A percentile compares a stretch with the other conserved stretches of the same genome.
These are phyloP conservation scores for Tetracentron sinense DNA, from an alignment of 164 flowering plant species.

Conservation along the genomic window DNA sequence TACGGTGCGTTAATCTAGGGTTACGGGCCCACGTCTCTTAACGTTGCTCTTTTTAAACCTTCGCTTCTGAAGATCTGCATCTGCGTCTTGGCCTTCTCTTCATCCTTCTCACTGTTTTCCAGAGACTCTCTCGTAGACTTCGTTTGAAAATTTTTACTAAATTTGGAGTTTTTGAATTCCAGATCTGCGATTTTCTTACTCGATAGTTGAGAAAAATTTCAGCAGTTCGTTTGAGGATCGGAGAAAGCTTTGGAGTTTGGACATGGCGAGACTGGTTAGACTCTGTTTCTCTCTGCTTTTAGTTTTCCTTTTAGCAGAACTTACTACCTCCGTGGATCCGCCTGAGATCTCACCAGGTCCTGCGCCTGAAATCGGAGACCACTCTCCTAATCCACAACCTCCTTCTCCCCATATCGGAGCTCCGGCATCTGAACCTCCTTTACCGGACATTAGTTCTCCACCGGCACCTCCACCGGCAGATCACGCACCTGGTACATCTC, in stretches of 20 bases:
- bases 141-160: no score
- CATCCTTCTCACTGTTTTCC: no score
- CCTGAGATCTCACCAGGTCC: constrained; percentile 15
- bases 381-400: no score
- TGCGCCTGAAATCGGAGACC: constrained; percentile 10
- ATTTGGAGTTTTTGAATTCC: not conserved
- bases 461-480: no score
- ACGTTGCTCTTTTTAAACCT: no score
- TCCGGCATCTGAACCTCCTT: not conserved
- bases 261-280: constrained; percentile 18
- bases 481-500: no score
- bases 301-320: constrained; percentile 8
- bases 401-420: no score
- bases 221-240: not conserved
- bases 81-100: no score
- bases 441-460: not conserved
- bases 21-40: no score
- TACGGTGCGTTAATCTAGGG: no score
- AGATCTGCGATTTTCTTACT: not conserved
- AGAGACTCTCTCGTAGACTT: no score
- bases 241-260: not conserved
- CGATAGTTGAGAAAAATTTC: not conserved
- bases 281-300: constrained; percentile 6
- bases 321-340: constrained; percentile 5
- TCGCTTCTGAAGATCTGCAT: no score